Base-by-base conservation (phyloP, 2,329 filamentous ascomycete genomes). In the Botrytis fragariae region DNA sequence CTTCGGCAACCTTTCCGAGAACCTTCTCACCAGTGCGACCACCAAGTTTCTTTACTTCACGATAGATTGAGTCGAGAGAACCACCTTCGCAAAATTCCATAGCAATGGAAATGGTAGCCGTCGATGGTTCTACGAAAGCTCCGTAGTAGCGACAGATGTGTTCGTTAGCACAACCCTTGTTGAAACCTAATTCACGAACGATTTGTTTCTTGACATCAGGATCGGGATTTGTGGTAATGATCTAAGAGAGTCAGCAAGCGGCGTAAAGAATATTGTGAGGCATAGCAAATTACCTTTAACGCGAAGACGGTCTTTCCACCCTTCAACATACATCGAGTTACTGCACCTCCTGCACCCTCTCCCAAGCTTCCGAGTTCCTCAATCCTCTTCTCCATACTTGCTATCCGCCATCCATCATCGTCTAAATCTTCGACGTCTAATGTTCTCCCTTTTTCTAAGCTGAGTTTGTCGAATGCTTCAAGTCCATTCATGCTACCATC, bases 51-150 rank as follows among this genome's bases (percentile, higher is more conserved):
- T 97, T 97, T 51, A 99, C 95, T 83, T 99, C 96, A 77, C 93
- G 93, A 85, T 99, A 99, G 77, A 99, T 96, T 81, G 93, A 96
- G 84, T 99, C 95, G 32, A 99, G 88, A 64, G 94, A 97, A 71
- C 96, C 96, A 73, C 96, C 96, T 83, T 98, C 96, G 81, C 96
- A 99, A 80, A 97, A 98, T 82, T 99, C 96, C 96, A 99, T 99
- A 73, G 94, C 95, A 80, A 99, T 99, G 65, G 94, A 97, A 77
- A 99, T 98, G 65, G 95, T 98, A 69, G 95, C 94, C 16, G 94
- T 97, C n/a, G 94, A 92, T 74, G 96, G 93, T 81, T 99, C 95
- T 81, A 97, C 93, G 82, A 98, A 99, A 59, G 95, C 95, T 76
- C 96, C 96, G 80, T 98, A 99, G 84, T 99, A 99, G 76, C 92